Base-by-base conservation (phyloP, 495 filamentous ascomycete species). In the Staphylotrichum tortipilum region DNA sequence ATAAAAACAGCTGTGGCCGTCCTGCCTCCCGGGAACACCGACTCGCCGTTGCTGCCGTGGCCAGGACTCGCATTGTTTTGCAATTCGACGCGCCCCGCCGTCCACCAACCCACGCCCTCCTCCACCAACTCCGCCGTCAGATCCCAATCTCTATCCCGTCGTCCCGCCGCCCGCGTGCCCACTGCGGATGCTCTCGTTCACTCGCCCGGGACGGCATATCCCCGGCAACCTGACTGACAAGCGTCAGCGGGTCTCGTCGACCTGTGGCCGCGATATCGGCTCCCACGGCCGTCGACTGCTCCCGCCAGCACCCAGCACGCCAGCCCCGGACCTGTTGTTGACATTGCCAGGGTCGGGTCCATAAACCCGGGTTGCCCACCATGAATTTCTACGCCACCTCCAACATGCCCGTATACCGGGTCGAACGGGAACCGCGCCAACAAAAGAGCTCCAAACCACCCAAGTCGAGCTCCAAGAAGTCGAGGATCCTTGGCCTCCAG, bases 311-410 rank as follows among this genome's bases (percentile, higher is more conserved):
- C 3, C 26, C 40, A 4, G 14, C 23, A 11, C 29, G 23, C 18
- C 23, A n/a, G n/a, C n/a, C n/a, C n/a, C n/a, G n/a, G n/a, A n/a
- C n/a, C n/a, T n/a, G n/a, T n/a, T n/a, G 48, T 31, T 30, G 24
- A 22, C 15, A 12, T 14, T 24, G 30, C 10, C 11, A 11, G 30
- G 31, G 28, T 22, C 21, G 22, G 44, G 1, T 24, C 44, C 12
- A 8, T 11, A 23, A 7, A 19, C 35, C 23, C 47, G 31, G 24
- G 33, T 31, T 38, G 50, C 48, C 53, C 49, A 57, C 39, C 54
- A 62, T 63, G 59, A 62, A 62, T 52, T 59, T 64, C 53, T 68
- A 59, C 61, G 63, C 61, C n/a, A 51, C 60, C 10, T 64, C 65
- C 44, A 41, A 54, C 33, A 52, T 60, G 53, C 61, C 63, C 57